Evolutionary conservation across 768 basidiomycete species (phyloP).

Genomic region (Leucocoprinus birnbaumii): DNA sequence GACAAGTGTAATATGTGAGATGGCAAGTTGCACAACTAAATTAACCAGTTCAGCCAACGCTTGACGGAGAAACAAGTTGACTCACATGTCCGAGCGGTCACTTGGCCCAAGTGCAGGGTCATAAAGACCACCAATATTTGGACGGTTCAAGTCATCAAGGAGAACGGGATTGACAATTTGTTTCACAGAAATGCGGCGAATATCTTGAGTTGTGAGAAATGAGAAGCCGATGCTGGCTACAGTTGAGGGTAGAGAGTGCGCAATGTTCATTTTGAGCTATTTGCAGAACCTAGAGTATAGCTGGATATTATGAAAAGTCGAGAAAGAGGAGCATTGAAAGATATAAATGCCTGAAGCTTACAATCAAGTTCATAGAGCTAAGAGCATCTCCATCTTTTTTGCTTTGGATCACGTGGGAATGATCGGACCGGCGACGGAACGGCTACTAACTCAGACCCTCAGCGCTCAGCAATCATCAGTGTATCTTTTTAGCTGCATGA

Average conservation of each 20-base stretch:
- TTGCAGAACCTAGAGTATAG: too few relatives aligned
- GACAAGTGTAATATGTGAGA: slow-evolving; percentile 91
- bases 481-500: too few relatives aligned
- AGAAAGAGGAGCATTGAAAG: not conserved
- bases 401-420: not conserved
- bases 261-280: slow-evolving; percentile 72
- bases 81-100: slow-evolving; percentile 87
- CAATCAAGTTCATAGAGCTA: not conserved
- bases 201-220: slow-evolving; percentile 83
- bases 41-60: slow-evolving; percentile 10
- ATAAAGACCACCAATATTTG: slow-evolving; percentile 90
- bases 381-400: slow-evolving; percentile 13
- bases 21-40: slow-evolving; percentile 90
- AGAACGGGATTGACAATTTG: slow-evolving; percentile 92
- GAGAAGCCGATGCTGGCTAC: slow-evolving; percentile 89
- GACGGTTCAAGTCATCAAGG: slow-evolving; percentile 90
- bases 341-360: not conserved
- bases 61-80: slow-evolving; percentile 17
- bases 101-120: slow-evolving; percentile 94
- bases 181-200: slow-evolving; percentile 94
- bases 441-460: too few relatives aligned
- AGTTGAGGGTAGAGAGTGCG: slow-evolving; percentile 82
- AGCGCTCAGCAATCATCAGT: too few relatives aligned
- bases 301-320: not conserved
- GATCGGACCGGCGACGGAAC: not conserved